Base-by-base conservation (phyloP, 176 grass and related monocot genomes). In the sorghum (Sorghum bicolor) region DNA sequence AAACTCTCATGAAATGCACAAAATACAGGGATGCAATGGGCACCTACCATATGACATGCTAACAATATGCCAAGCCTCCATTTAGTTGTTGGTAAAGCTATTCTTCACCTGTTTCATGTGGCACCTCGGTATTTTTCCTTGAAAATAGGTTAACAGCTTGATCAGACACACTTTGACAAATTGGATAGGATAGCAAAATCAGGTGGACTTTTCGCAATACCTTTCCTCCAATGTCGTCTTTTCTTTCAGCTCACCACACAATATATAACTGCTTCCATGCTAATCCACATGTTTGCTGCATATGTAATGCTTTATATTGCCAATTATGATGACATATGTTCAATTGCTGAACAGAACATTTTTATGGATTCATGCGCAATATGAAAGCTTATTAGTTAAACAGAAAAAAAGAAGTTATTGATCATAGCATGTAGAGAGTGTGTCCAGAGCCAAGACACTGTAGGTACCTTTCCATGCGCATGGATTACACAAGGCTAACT, bases 401-500 rank as follows among this genome's bases (percentile, higher is more conserved):
- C 40, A 34, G 22, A 74, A 40, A 74, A 22, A 39, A 71, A 57
- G 4, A 67, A 80, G 19, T 38, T 65, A 65, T 8, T 37, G 12
- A 3, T 39, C 58, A 68, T 73, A 67, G 37, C 55, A 65, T n/a
- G 20, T 26, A 45, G 22, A 43, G 30, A 43, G 30, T 77, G 32
- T 65, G 48, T 6, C 40, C 11, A 48, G 31, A 68, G 29, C 7
- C 37, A 10, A 41, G 76, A 62, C 22, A 30, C 22, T 70, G 29
- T 32, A 64, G 48, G n/a, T 40, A 77, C 40, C 64, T 64, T 41
- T 72, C 55, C 74, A 81, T 22, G 64, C 24, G 41, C 52, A 64
- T 48, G 48, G 52, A 80, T 64, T 71, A 71, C 45, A 9, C 67
- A 88, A 75, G 9, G 28, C 67, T 67, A 79, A 72, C 34, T 84